phyloP scores from a whole-genome alignment of 495 filamentous ascomycete genomes.

The Pyrenula massariospora region DNA sequence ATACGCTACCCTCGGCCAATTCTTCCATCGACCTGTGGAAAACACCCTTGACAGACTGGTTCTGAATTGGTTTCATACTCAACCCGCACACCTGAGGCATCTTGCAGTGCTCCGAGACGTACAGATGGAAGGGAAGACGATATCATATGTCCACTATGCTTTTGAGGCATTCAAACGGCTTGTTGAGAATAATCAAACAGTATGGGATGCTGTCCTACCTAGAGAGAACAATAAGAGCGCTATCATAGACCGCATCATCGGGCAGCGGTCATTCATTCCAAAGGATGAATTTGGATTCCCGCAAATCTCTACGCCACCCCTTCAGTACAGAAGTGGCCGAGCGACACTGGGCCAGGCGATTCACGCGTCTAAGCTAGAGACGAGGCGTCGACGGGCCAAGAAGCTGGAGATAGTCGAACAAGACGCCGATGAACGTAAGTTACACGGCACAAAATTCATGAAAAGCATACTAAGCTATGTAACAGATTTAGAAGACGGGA shows the following conservation, averaged over 20 bases:
- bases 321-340: constrained; percentile 28
- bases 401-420: background rate
- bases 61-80: constrained; percentile 47
- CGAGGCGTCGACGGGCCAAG: background rate
- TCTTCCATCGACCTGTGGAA: constrained; percentile 49
- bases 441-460: background rate
- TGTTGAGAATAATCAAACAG: constrained; percentile 39
- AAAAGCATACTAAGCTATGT: background rate
- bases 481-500: background rate
- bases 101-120: constrained; percentile 53
- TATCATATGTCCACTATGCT: constrained; percentile 49
- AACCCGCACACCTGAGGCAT: constrained; percentile 51
- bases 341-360: constrained; percentile 35
- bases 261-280: constrained; percentile 22
- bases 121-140: constrained; percentile 33
- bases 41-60: constrained; percentile 40
- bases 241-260: constrained; percentile 15
- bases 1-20: constrained; percentile 33
- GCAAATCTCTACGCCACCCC: constrained; percentile 11
- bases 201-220: constrained; percentile 47
- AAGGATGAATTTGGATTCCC: constrained; percentile 46
- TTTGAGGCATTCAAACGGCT: constrained; percentile 41
- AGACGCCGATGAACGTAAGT: background rate
- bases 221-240: constrained; percentile 24
- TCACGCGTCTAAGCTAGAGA: constrained; percentile 12